Conservation (phyloP, 106 monocot genomes). For the Alisma plantagoaquatica region DNA sequence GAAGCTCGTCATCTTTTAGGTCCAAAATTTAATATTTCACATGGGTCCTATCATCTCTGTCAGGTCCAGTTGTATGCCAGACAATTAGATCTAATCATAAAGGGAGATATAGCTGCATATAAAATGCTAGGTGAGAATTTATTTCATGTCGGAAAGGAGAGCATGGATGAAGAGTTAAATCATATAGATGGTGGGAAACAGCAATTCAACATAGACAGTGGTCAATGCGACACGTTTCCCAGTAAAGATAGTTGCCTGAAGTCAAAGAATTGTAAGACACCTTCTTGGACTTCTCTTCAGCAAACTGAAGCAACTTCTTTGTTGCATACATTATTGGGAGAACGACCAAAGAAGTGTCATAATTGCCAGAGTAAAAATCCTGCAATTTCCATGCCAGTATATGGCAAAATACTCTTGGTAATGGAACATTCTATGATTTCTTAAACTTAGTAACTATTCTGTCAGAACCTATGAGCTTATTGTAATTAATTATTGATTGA, state of each 20-base stretch:
- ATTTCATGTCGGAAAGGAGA: not conserved
- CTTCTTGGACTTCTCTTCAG: conserved; percentile 69
- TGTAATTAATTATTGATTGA: too few species aligned
- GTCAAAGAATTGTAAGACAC: conserved; percentile 10
- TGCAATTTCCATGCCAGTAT: conserved; percentile 36
- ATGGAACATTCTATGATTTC: too few species aligned
- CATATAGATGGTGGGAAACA: not conserved
- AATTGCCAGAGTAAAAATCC: conserved; percentile 53
- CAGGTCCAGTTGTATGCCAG: conserved; percentile 43
- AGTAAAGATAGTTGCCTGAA: not conserved
- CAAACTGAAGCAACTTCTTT: conserved; percentile 40
- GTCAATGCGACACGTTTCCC: not conserved
- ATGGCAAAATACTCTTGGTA: conserved; percentile 84
- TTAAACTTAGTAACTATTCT: too few species aligned
- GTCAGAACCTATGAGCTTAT: too few species aligned
- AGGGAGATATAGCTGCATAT: conserved; percentile 48
- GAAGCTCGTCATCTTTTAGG: not conserved
- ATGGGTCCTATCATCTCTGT: not conserved
- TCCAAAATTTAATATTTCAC: conserved; percentile 1
- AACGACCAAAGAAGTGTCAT: conserved; percentile 41
- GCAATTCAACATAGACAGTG: not conserved
- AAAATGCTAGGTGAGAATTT: conserved; percentile 5
- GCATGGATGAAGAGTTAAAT: too few species aligned
- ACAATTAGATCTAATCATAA: conserved; percentile 37
- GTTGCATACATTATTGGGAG: conserved; percentile 33